Conservation (phyloP, 345 rosid genomes). For the Abelmoschus esculentus region DNA sequence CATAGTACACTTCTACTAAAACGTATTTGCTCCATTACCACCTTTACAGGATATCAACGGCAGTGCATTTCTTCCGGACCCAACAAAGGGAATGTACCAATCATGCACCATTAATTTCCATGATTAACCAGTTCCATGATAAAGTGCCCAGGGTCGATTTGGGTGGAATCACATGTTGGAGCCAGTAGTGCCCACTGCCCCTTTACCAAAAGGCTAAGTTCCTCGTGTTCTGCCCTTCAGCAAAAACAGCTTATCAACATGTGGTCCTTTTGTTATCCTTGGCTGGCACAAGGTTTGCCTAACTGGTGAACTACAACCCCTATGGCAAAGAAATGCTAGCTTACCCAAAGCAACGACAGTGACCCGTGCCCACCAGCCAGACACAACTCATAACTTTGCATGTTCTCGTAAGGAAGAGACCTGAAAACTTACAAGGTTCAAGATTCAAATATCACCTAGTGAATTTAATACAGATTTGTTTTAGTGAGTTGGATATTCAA, state of each 20-base stretch:
- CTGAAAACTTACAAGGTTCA: too few relatives aligned
- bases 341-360: neutral
- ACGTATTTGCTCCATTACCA: neutral
- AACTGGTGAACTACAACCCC: neutral
- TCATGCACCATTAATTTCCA: slow-evolving; percentile 30
- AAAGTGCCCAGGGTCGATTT: neutral
- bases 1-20: neutral
- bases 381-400: neutral
- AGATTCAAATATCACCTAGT: too few relatives aligned
- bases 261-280: neutral
- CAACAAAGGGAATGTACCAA: slow-evolving; percentile 8
- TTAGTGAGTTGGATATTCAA: too few relatives aligned
- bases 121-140: slow-evolving; percentile 23
- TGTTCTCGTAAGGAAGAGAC: neutral
- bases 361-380: neutral
- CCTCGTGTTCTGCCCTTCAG: neutral
- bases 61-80: neutral
- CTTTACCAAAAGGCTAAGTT: neutral
- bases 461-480: too few relatives aligned
- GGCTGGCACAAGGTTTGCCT: neutral
- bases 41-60: neutral
- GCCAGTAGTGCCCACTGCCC: neutral
- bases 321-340: neutral
- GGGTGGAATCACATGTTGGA: too few relatives aligned
- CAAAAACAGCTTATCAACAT: neutral